A percentile compares a stretch with the other conserved stretches of the same genome.
Conservation (phyloP, 1,139 yeast species). For the Sugiyamaella japonica region DNA sequence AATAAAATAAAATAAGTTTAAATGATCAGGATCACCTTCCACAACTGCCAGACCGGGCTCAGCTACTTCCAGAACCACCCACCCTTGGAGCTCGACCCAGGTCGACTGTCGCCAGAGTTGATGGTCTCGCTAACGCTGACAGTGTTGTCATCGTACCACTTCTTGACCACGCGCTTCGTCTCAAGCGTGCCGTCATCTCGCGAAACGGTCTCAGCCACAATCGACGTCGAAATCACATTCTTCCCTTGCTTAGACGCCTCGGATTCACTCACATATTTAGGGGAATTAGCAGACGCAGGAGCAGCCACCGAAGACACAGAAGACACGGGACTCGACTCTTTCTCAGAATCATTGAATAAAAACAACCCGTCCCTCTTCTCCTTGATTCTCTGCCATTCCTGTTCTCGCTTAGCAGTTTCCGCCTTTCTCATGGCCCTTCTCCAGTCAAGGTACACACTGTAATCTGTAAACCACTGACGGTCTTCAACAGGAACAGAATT, state of each 20-base stretch:
- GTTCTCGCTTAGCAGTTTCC: slow-evolving; percentile 39
- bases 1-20: background rate
- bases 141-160: slow-evolving; percentile 68
- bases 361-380: slow-evolving; percentile 10
- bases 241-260: slow-evolving; percentile 38
- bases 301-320: background rate
- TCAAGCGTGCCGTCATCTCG: slow-evolving; percentile 57
- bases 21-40: too few species aligned
- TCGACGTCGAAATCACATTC: slow-evolving; percentile 52
- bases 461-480: slow-evolving; percentile 54
- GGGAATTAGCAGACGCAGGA: background rate
- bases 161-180: slow-evolving; percentile 52
- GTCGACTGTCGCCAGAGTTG: slow-evolving; percentile 9
- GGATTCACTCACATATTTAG: slow-evolving; percentile 28
- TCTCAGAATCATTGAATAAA: background rate
- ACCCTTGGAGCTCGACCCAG: slow-evolving; percentile 15
- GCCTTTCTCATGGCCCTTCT: slow-evolving; percentile 54
- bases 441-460: slow-evolving; percentile 69
- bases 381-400: slow-evolving; percentile 28
- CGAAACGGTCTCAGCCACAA: slow-evolving; percentile 46
- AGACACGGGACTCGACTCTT: background rate
- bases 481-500: slow-evolving; percentile 15
- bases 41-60: too few species aligned
- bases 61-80: slow-evolving; percentile 40
- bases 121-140: slow-evolving; percentile 41